A percentile compares a stretch with the other conserved stretches of the same genome.
These are phyloP conservation scores for Sonneratia alba DNA, from an alignment of 345 rosid species.

Conservation along the genomic window DNA sequence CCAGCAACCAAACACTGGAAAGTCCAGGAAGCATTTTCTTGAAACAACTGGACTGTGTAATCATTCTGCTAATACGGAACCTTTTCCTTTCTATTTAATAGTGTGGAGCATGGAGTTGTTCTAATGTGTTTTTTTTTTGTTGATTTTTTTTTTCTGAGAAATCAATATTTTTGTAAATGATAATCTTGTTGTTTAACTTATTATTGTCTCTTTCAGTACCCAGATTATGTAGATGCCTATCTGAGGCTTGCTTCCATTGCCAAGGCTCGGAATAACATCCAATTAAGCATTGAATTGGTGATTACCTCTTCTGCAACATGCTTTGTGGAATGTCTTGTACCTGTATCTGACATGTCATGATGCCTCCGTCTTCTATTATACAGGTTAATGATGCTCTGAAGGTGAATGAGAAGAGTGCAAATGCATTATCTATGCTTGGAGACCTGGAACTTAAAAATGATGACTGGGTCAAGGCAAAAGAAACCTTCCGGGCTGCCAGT, in stretches of 20 bases:
- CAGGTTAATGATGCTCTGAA: constrained; percentile 89
- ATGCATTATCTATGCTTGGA: constrained; percentile 92
- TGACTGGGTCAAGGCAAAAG: constrained; percentile 99
- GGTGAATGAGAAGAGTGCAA: constrained; percentile 77
- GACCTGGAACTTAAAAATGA: constrained; percentile 97
- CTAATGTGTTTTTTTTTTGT: neutral
- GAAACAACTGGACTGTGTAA: neutral
- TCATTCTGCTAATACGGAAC: neutral
- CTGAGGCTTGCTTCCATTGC: constrained; percentile 91
- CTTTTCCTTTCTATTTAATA: neutral
- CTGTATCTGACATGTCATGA: constrained; percentile 11
- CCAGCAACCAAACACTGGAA: neutral
- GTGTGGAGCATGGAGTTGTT: neutral
- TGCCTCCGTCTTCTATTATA: neutral
- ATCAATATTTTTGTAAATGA: neutral
- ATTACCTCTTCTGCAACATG: constrained; percentile 9
- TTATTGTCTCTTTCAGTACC: constrained; percentile 50
- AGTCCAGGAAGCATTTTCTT: neutral
- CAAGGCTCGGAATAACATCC: constrained; percentile 80
- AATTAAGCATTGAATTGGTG: constrained; percentile 93
- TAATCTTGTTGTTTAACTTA: constrained; percentile 1
- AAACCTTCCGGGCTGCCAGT: constrained; percentile 90
- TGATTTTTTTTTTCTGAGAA: no score
- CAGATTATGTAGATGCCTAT: constrained; percentile 83
- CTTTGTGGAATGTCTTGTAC: neutral